A percentile compares a stretch with the other conserved stretches of the same genome.
These are phyloP conservation scores for Carex pumila DNA, from an alignment of 176 grass and related monocot species.

Conservation along the genomic window DNA sequence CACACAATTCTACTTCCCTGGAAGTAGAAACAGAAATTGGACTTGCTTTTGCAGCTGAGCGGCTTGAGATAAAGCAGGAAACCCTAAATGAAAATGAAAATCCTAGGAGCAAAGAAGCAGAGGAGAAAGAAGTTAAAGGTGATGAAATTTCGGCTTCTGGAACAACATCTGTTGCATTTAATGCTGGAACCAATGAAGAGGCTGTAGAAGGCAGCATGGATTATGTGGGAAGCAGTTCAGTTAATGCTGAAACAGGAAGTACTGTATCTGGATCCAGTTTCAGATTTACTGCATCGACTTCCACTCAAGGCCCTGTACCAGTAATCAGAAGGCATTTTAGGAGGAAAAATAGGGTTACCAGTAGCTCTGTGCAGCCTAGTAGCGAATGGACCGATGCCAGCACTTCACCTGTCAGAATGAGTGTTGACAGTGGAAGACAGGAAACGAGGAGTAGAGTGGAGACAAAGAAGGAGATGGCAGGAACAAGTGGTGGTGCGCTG, in stretches of 20 bases:
- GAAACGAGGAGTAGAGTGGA: conserved; percentile 33
- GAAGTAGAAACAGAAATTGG: conserved; percentile 35
- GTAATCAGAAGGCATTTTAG: conserved; percentile 40
- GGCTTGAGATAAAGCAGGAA: conserved; percentile 40
- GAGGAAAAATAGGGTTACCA: conserved; percentile 54
- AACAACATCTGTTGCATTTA: conserved; percentile 29
- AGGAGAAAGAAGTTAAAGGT: conserved; percentile 18
- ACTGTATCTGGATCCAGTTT: not conserved
- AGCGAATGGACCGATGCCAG: conserved; percentile 24
- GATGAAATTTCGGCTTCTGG: conserved; percentile 28
- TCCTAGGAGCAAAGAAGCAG: conserved; percentile 11
- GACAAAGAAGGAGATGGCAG: conserved; percentile 16
- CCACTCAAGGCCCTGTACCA: conserved; percentile 11
- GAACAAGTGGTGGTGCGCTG: conserved; percentile 24
- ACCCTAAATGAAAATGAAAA: conserved; percentile 11
- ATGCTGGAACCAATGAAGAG: conserved; percentile 16
- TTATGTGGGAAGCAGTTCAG: not conserved
- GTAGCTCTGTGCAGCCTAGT: conserved; percentile 26
- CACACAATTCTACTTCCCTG: not conserved
- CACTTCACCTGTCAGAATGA: conserved; percentile 21
- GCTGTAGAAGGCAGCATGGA: conserved; percentile 11
- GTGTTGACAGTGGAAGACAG: not conserved
- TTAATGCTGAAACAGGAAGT: not conserved
- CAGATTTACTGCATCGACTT: conserved; percentile 19
- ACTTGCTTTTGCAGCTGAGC: conserved; percentile 44